phyloP scores from a whole-genome alignment of 1,284 basidiomycete genomes.

The Mycosarcoma maydis region DNA sequence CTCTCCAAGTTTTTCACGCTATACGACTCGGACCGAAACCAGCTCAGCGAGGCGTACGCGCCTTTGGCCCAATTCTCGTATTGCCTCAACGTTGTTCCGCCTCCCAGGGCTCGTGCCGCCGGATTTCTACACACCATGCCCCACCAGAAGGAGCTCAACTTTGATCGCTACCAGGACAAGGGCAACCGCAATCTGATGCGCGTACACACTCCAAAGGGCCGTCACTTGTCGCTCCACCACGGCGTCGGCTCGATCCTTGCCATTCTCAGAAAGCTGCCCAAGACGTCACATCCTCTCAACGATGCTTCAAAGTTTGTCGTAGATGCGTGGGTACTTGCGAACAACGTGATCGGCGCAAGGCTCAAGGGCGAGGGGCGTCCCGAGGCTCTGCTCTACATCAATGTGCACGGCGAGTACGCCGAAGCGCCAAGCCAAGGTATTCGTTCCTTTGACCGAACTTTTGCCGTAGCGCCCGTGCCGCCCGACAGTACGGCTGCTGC shows the following conservation, averaged over 20 bases:
- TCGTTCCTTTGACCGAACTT: constrained; percentile 91
- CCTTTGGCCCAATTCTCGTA: constrained; percentile 87
- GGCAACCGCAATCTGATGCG: constrained; percentile 64
- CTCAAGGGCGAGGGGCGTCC: constrained; percentile 65
- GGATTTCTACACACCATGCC: constrained; percentile 71
- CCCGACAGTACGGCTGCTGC: constrained; percentile 82
- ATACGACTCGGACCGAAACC: constrained; percentile 80
- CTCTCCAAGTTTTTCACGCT: constrained; percentile 79
- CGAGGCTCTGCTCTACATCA: constrained; percentile 76
- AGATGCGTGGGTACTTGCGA: constrained; percentile 77
- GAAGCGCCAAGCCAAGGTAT: constrained; percentile 77
- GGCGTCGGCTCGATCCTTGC: constrained; percentile 77
- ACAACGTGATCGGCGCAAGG: constrained; percentile 68
- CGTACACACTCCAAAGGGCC: constrained; percentile 46
- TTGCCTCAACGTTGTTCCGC: constrained; percentile 82
- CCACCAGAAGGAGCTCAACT: constrained; percentile 81
- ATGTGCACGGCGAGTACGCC: constrained; percentile 88
- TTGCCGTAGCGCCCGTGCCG: constrained; percentile 82
- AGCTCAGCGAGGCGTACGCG: constrained; percentile 80
- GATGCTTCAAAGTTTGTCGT: constrained; percentile 79
- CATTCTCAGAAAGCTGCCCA: constrained; percentile 75
- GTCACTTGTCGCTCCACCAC: constrained; percentile 70
- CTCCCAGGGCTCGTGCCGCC: constrained; percentile 73
- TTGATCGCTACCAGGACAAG: constrained; percentile 74
- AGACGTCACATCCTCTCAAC: constrained; percentile 79